Evolutionary conservation across 352 stramenopile genomes (phyloP).

Genomic region (Phytophthora hibernalis): DNA sequence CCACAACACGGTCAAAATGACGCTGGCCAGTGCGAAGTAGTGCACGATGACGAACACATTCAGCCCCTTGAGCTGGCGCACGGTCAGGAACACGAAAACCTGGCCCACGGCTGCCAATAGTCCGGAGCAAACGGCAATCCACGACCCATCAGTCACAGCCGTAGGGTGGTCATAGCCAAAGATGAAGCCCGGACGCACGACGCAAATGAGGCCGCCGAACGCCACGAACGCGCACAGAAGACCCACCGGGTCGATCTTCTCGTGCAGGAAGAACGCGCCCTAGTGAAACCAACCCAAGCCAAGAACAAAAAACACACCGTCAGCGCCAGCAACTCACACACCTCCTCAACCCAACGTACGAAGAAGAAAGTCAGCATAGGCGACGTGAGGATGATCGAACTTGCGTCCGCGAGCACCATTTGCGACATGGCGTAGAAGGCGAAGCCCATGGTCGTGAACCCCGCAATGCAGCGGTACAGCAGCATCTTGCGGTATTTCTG

Average conservation of each 20-base stretch:
- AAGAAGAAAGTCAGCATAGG: constrained; percentile 38
- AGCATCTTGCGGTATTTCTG: constrained; percentile 55
- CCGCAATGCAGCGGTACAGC: constrained; percentile 58
- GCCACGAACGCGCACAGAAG: constrained; percentile 43
- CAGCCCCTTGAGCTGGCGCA: constrained; percentile 55
- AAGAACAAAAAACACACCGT: background rate
- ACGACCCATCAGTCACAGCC: constrained; percentile 28
- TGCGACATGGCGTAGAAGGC: constrained; percentile 77
- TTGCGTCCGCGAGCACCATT: constrained; percentile 79
- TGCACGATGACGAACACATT: constrained; percentile 61
- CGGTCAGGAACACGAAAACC: constrained; percentile 56
- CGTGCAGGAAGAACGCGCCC: constrained; percentile 46
- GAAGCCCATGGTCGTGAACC: constrained; percentile 72
- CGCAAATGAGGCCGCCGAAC: constrained; percentile 56
- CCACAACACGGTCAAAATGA: constrained; percentile 46
- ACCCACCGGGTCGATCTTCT: constrained; percentile 53
- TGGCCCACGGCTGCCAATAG: constrained; percentile 54
- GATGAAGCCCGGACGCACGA: constrained; percentile 53
- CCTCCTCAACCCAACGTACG: constrained; percentile 8
- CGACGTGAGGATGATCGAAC: constrained; percentile 61
- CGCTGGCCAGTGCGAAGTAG: constrained; percentile 65
- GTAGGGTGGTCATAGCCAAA: constrained; percentile 45
- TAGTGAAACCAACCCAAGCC: constrained; percentile 5
- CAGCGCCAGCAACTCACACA: background rate
- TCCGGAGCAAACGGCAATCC: constrained; percentile 41